phyloP scores from a whole-genome alignment of 1,139 yeast genomes.

The Zygosaccharomyces pseudobailii region DNA sequence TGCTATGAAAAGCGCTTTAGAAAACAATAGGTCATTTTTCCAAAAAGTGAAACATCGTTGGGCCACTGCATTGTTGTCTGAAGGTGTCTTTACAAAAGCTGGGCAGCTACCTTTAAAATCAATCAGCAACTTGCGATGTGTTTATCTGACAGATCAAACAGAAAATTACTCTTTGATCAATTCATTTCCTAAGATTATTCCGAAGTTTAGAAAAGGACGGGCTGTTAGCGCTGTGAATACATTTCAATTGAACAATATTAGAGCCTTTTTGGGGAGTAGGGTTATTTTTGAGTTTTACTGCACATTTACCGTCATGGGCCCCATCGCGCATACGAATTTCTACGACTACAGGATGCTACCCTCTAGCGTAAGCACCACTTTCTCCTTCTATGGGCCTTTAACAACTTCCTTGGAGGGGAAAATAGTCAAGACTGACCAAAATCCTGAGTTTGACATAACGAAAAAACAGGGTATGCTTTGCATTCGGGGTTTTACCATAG shows the following conservation, averaged over 20 bases:
- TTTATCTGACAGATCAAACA: conserved; percentile 37
- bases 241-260: conserved; percentile 39
- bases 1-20: conserved; percentile 3
- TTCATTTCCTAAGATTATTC: conserved; percentile 17
- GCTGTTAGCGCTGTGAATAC: conserved; percentile 29
- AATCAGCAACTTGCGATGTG: conserved; percentile 36
- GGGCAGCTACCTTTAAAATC: conserved; percentile 26
- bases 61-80: conserved; percentile 36
- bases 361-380: conserved; percentile 22
- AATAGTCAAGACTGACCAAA: conserved; percentile 40
- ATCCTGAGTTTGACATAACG: conserved; percentile 35
- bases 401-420: conserved; percentile 37
- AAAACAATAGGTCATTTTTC: conserved; percentile 2
- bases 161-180: conserved; percentile 15
- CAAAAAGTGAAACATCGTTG: conserved; percentile 23
- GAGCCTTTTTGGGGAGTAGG: conserved; percentile 47
- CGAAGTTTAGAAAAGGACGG: conserved; percentile 12
- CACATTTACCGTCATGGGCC: conserved; percentile 47
- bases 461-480: conserved; percentile 47
- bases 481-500: conserved; percentile 64
- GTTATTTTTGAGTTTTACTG: conserved; percentile 50
- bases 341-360: conserved; percentile 55
- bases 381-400: conserved; percentile 35
- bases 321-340: conserved; percentile 53
- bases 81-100: conserved; percentile 39